Evolutionary conservation across 139 green algal species (phyloP).

Genomic region (Edaphochlamys debaryana): DNA sequence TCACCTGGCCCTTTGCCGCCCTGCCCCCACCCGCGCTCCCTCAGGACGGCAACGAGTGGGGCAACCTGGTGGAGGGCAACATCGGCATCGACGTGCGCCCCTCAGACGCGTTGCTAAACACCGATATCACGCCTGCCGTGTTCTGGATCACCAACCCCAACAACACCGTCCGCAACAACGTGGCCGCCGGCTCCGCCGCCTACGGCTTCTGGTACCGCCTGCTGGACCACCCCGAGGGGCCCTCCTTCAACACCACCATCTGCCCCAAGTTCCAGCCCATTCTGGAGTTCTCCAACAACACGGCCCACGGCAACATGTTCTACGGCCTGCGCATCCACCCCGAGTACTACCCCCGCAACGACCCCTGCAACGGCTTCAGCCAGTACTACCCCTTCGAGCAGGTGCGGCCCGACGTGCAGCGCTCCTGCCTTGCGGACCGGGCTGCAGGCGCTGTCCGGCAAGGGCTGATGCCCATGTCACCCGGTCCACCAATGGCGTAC

Average conservation of each 20-base stretch:
- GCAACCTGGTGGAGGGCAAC: constrained; percentile 70
- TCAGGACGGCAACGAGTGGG: constrained; percentile 43
- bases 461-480: too few species aligned
- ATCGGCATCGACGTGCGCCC: constrained; percentile 71
- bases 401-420: too few species aligned
- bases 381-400: neutral
- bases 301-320: constrained; percentile 72
- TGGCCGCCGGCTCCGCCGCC: constrained; percentile 35
- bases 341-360: constrained; percentile 56
- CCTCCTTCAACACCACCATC: constrained; percentile 44
- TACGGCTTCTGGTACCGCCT: constrained; percentile 68
- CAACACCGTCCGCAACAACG: constrained; percentile 66
- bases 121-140: constrained; percentile 77
- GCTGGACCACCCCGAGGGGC: constrained; percentile 51
- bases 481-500: too few species aligned
- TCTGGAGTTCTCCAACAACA: constrained; percentile 67
- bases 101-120: constrained; percentile 70
- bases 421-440: too few species aligned
- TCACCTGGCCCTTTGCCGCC: too few species aligned
- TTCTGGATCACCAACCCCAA: constrained; percentile 89
- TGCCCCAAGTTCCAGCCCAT: constrained; percentile 68
- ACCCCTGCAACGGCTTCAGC: constrained; percentile 39
- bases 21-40: too few species aligned
- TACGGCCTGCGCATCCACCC: constrained; percentile 67
- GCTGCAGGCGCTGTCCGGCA: too few species aligned